phyloP scores from a whole-genome alignment of 225 moss, liverwort and hornwort genomes.

The Lunularia cruciata region DNA sequence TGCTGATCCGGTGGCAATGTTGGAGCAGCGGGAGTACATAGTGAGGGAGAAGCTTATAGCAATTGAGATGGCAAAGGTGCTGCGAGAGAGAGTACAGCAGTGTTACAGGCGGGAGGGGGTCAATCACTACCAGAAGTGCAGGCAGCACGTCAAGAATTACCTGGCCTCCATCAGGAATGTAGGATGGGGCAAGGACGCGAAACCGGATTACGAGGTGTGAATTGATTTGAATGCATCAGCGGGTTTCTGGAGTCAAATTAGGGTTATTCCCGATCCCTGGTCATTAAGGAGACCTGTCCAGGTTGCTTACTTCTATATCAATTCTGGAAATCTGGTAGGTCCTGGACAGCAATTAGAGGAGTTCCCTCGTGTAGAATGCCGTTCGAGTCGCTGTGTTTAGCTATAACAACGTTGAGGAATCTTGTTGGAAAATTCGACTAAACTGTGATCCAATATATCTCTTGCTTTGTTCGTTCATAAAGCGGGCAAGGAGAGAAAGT shows the following conservation, averaged over 20 bases:
- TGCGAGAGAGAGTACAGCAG: constrained; percentile 68
- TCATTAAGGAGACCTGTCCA: neutral
- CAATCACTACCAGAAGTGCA: constrained; percentile 87
- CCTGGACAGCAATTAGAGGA: too few species aligned
- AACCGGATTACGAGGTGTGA: constrained; percentile 58
- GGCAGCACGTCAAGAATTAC: constrained; percentile 72
- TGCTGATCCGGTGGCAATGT: constrained; percentile 91
- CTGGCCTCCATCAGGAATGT: constrained; percentile 74
- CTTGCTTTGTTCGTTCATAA: too few species aligned
- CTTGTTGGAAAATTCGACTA: too few species aligned
- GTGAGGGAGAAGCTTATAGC: constrained; percentile 92
- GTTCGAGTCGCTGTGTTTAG: too few species aligned
- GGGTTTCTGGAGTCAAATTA: neutral
- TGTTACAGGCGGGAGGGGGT: constrained; percentile 89
- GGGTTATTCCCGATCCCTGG: neutral
- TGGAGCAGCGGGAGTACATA: constrained; percentile 84
- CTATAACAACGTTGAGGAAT: too few species aligned
- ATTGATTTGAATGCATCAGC: neutral
- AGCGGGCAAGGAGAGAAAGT: too few species aligned
- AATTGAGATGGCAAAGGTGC: constrained; percentile 86
- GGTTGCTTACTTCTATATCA: neutral
- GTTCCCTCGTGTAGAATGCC: too few species aligned
- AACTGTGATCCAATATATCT: too few species aligned
- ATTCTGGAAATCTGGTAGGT: too few species aligned
- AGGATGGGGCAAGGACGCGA: constrained; percentile 97